Evolutionary conservation across 2,329 filamentous ascomycete genomes (phyloP), one percentile per base, ranked within the genome.

Genomic region (Trichoderma polysporum): DNA sequence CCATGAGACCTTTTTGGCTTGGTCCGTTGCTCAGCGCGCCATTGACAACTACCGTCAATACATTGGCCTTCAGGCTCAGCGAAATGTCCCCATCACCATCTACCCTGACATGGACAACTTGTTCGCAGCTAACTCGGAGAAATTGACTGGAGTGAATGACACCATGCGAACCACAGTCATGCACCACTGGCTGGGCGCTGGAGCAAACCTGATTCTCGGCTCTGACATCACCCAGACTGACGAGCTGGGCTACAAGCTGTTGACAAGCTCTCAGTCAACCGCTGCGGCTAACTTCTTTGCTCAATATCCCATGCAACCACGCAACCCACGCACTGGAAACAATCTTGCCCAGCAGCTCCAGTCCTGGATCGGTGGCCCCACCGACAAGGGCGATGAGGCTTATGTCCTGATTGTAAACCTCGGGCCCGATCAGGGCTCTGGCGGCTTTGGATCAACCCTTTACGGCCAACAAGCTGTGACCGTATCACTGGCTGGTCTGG

Each of bases 21-120:
- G 67, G 67, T 22, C 27, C 9, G 63, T 66, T 52, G 67, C 54
- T 12, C 67, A 68, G 61, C 62, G 67, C 8, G 63, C 67, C n/a
- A 68, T 68, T 35, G 60, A 68, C 12, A 68, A 68, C 31, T 66
- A 66, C 19, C 67, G 67, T 17, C 67, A 68, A 29, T 68, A 66
- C 13, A 68, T 68, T 17, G 63, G 62, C 39, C 67, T 68, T 2
- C 67, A 68, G 15, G 63, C 64, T 13, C 62, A 68, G 56, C 67
- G 50, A 13, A 52, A 68, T 27, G 49, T 57, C 5, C 67, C 67
- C 1, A 49, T 68, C 8, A 68, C 67, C 5, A 62, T 68, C 22
- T 68, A 68, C n/a, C 67, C 67, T 17, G 63, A 68, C 25, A 45
- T 68, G 62, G 67, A 68, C 31, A 52, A 41, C 41, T 49, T 68